Base-by-base conservation (phyloP, 768 basidiomycete species). In the Arthromyces matolae region DNA sequence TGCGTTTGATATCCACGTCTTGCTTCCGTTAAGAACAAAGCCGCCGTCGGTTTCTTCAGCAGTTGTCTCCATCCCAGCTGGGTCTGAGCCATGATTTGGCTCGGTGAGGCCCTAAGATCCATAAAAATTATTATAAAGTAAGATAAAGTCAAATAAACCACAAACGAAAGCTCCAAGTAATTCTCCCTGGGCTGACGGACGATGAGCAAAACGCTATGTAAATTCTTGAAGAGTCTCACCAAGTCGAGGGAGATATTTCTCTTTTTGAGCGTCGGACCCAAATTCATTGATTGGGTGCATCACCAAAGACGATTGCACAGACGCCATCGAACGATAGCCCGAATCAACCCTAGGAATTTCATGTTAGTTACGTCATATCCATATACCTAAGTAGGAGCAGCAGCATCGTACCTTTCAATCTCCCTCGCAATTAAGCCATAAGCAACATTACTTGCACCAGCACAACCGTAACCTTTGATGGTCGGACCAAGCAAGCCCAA, bases 1-100 rank as follows among this genome's bases (percentile, higher is more conserved):
- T 1, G 93, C 82, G 61, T 96, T 96, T 12, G 92, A 81, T 61
- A 98, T 98, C 95, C 95, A 98, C 0, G 93, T 98, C 74, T 98
- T 98, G 66, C 88, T 88, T 42, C 95, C 95, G 53, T 83, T 88
- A 43, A 98, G 61, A 20, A 89, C 67, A 66, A 84, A 97, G 4
- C 92, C 93, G 10, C 92, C 91, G 45, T 86, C 86, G 0, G 76
- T 74, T 64, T 96, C 91, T 52, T 81, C 81, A 9, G 93, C 95
- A 22, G 78, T 84, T 1, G 95, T 96, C 60, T 94, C 90, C 95
- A 98, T 97, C n/a, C 86, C 83, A n/a, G 84, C 86, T 13, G 94
- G 94, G 59, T 98, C 95, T 2, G 94, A 97, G 19, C 95, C 95
- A 61, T 96, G 93, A 57, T 97, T 93, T 0, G 95, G 91, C 68